Base-by-base conservation (phyloP, 192 early-diverging fungal species). In the Coemansia sp. region DNA sequence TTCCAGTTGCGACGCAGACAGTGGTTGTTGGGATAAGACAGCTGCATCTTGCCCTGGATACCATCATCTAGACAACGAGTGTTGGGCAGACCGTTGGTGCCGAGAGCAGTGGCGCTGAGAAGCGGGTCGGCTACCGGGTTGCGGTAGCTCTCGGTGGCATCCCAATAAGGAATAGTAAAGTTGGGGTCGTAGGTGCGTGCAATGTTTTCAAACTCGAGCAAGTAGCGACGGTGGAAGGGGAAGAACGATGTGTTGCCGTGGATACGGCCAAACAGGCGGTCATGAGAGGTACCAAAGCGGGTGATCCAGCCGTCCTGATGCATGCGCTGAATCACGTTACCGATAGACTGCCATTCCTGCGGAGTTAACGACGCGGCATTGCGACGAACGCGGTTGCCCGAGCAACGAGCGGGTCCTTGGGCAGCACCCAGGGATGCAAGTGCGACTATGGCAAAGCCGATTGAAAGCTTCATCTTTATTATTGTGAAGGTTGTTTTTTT, bases 91-190 rank as follows among this genome's bases (percentile, higher is more conserved):
- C 65, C 71, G 25, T 66, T 69, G 24, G 55, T 60, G 27, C 66
- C 65, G 9, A 75, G 55, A 9, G 49, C 54, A 19, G 26, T 43
- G 4, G 63, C 14, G 11, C 54, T 53, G 36, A 78, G 53, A 23
- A 78, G 20, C 1, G 58, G 60, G 34, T 64, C 61, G 11, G 27
- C 37, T 2, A 59, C 54, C 3, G 77, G 70, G 26, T 54, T 46
- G 49, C 64, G 60, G 52, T 48, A 67, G 57, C 58, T 64, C 61
- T 67, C 29, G 19, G 77, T 66, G 3, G 57, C 65, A 34, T 78
- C 77, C 70, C 70, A 78, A 57, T 78, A 78, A 4, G 77, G 77
- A 4, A 73, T 49, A 17, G 58, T 56, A 61, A 73, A 65, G 54
- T 49, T 60, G 27, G 70, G 58, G 49, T 72, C 57, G 38, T 73